A percentile compares a stretch with the other conserved stretches of the same genome.
Evolutionary conservation across 2,329 filamentous ascomycete species (phyloP).

Genomic region (Ceratocystis colombiana): DNA sequence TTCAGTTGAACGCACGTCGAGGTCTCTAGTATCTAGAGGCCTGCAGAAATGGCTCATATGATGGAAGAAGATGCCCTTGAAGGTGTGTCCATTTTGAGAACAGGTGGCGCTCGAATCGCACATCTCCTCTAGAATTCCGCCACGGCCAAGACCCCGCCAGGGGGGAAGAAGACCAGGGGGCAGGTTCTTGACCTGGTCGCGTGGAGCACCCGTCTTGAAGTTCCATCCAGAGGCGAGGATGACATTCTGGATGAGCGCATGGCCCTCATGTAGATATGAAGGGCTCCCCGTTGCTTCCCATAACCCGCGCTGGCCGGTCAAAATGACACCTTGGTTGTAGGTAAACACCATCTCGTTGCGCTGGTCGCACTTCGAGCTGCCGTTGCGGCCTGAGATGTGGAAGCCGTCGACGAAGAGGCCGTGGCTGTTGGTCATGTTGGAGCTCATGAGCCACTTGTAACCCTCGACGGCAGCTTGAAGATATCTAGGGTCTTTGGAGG

Average conservation of each 20-base stretch:
- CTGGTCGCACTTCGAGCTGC: conserved; percentile 55
- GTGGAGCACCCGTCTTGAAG: conserved; percentile 35
- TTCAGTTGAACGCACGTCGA: conserved; percentile 23
- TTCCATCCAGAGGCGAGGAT: conserved; percentile 71
- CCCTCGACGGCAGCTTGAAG: conserved; percentile 63
- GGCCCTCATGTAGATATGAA: conserved; percentile 66
- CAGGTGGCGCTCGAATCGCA: conserved; percentile 69
- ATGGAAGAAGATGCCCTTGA: conserved; percentile 93
- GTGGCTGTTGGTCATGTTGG: conserved; percentile 67
- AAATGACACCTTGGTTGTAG: conserved; percentile 87
- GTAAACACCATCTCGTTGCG: conserved; percentile 87
- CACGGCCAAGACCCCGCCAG: conserved; percentile 68
- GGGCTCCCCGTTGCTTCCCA: conserved; percentile 67
- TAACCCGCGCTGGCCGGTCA: conserved; percentile 69
- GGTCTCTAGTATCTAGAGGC: conserved; percentile 37
- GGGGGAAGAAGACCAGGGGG: conserved; percentile 36
- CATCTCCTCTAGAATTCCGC: conserved; percentile 71
- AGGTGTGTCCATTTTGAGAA: conserved; percentile 75
- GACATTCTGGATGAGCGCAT: conserved; percentile 62
- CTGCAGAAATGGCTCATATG: conserved; percentile 72
- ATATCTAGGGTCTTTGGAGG: conserved; percentile 48
- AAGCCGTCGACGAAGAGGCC: conserved; percentile 82
- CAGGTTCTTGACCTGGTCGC: conserved; percentile 35
- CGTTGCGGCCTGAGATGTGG: conserved; percentile 47
- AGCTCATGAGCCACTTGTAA: conserved; percentile 68